Evolutionary conservation across 2,329 filamentous ascomycete species (phyloP).

Genomic region (Talaromyces islandicus): DNA sequence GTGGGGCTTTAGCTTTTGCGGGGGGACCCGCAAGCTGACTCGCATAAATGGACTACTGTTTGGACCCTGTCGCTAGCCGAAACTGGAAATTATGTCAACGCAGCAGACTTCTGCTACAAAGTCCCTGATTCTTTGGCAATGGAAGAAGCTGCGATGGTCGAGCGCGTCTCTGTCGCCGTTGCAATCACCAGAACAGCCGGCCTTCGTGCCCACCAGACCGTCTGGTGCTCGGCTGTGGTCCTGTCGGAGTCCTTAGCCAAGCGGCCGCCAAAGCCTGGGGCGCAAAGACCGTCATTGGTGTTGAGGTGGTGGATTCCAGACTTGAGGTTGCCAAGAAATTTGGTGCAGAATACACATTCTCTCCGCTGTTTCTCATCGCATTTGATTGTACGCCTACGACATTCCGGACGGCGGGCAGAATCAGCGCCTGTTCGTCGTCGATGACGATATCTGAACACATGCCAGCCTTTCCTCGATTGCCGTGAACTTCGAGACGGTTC

Average conservation of each 20-base stretch:
- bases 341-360: constrained; percentile 41
- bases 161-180: constrained; percentile 49
- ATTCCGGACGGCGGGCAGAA: neutral
- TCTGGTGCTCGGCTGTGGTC: constrained; percentile 47
- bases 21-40: too few species aligned
- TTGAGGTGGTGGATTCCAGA: constrained; percentile 41
- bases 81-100: constrained; percentile 34
- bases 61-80: too few species aligned
- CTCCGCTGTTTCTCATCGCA: constrained; percentile 19
- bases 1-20: too few species aligned
- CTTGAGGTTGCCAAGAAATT: constrained; percentile 40
- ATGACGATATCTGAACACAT: neutral
- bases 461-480: neutral
- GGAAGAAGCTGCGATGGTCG: constrained; percentile 49
- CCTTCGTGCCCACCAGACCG: constrained; percentile 36
- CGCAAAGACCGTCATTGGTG: constrained; percentile 41
- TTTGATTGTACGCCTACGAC: neutral
- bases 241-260: constrained; percentile 44
- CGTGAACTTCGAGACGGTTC: neutral
- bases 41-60: too few species aligned
- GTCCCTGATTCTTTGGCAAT: constrained; percentile 41
- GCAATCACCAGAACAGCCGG: constrained; percentile 40
- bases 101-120: constrained; percentile 44
- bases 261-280: constrained; percentile 43
- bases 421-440: neutral